Percentiles rank a stretch among this genome's conserved stretches.
These are phyloP conservation scores for Cicer judaicum DNA, from an alignment of 306 rosid species.

Conservation along the genomic window DNA sequence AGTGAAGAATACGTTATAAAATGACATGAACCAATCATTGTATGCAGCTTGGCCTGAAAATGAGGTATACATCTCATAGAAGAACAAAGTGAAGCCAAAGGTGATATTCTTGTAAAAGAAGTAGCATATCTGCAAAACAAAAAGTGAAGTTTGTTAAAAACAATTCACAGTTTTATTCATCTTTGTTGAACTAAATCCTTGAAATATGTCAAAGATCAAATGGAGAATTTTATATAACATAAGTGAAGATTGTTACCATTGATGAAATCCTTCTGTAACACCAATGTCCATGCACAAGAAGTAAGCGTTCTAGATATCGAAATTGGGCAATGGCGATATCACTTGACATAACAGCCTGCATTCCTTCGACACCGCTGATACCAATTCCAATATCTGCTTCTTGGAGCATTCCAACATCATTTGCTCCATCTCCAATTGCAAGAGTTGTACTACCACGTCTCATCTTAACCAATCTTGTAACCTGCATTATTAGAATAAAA, in stretches of 20 bases:
- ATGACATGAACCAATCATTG: constrained; percentile 90
- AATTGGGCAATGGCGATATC: constrained; percentile 97
- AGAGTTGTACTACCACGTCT: constrained; percentile 80
- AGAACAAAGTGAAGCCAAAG: constrained; percentile 91
- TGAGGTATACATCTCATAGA: constrained; percentile 77
- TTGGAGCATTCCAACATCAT: constrained; percentile 99
- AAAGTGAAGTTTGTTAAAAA: constrained; percentile 42
- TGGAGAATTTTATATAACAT: background rate
- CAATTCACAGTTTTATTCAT: background rate
- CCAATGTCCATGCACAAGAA: constrained; percentile 99
- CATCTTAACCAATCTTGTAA: constrained; percentile 78
- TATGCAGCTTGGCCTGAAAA: constrained; percentile 87
- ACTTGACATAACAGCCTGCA: constrained; percentile 99
- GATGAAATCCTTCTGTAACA: constrained; percentile 97
- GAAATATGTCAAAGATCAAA: constrained; percentile 26
- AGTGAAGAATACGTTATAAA: constrained; percentile 91
- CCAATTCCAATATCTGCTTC: constrained; percentile 99
- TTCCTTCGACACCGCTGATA: constrained; percentile 97
- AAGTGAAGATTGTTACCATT: constrained; percentile 65
- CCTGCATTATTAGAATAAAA: constrained; percentile 55
- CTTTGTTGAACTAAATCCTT: constrained; percentile 20
- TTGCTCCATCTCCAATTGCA: constrained; percentile 99
- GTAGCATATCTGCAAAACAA: constrained; percentile 78
- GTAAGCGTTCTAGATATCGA: constrained; percentile 85
- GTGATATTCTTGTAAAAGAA: constrained; percentile 96